Base-by-base conservation (phyloP, 2,329 filamentous ascomycete genomes). In the Beauveria medogensis region DNA sequence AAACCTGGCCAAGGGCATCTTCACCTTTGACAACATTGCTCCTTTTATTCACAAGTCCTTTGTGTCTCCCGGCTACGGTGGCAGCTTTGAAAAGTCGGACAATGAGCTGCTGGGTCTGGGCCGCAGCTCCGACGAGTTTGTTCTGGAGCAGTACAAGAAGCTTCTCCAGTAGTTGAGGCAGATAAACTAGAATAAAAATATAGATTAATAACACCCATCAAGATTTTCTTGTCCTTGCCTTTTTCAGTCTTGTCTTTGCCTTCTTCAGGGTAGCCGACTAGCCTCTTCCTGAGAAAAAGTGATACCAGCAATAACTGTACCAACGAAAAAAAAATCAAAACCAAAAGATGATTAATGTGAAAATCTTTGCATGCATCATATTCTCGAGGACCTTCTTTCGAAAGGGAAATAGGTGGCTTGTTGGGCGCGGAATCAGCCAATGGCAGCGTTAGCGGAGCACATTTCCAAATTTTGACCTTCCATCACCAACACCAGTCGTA, bases 91-190 rank as follows among this genome's bases (percentile, higher is more conserved):
- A 12, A 73, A 74, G 65, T 66, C 69, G 20, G 77, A 80, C 61
- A 78, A 78, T 51, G 74, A 74, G 63, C 65, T 82, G 14, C 62
- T 82, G 1, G 80, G 79, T 0, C 41, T 83, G 20, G 73, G 75
- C 67, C 67, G 70, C 5, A 67, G 75, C 60, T 75, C 70, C 0
- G 73, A 80, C 9, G 72, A 69, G 9, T 74, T 77, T 26, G 54
- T 82, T 5, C 68, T 74, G 63, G 72, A 70, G 5, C 61, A 70
- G 28, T 59, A 71, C 41, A 67, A 65, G 50, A 63, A 61, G 58
- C 22, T 53, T 59, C 22, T 61, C 43, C 53, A 59, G 53, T 61
- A 58, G 47, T 3, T 9, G 30, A 20, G 10, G 5, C 10, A 8
- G 2, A 12, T 6, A 22, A 24, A 46, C 5, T 41, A 50, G 3